These are phyloP conservation scores for Hypomyces perniciosus DNA, from an alignment of 2,329 filamentous ascomycete species.

Conservation along the genomic window DNA sequence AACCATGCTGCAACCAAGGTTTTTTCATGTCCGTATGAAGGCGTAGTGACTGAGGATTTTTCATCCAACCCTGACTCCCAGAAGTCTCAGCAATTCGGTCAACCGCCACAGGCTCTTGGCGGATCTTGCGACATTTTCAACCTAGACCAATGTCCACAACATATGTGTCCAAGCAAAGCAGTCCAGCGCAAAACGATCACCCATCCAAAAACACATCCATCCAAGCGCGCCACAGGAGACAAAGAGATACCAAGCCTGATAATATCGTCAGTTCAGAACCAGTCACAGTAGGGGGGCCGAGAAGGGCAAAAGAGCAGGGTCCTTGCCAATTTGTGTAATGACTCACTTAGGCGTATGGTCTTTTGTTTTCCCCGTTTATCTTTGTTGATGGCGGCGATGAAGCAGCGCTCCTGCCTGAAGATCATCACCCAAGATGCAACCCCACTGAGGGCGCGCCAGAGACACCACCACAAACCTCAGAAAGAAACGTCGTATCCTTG, in stretches of 20 bases:
- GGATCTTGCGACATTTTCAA: background rate
- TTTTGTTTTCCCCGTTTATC: background rate
- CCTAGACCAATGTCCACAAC: background rate
- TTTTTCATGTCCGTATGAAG: background rate
- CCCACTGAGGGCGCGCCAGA: conserved; percentile 2
- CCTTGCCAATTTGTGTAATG: background rate
- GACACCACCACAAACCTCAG: background rate
- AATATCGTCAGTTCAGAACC: background rate
- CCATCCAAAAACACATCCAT: background rate
- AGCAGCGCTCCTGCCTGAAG: background rate
- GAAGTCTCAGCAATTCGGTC: conserved; percentile 2
- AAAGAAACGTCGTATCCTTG: background rate
- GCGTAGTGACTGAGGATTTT: background rate
- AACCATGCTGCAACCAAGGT: background rate
- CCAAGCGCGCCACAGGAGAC: background rate
- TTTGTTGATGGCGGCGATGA: background rate
- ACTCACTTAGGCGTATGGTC: background rate
- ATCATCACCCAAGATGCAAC: background rate
- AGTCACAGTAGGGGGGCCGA: background rate
- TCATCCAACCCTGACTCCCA: background rate
- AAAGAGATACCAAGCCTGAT: background rate
- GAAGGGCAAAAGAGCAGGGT: background rate
- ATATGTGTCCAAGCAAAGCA: background rate
- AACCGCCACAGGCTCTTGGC: background rate
- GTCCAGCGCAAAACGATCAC: background rate